A percentile compares a stretch with the other conserved stretches of the same genome.
Conservation (phyloP, 768 basidiomycete genomes). For the Leccinum rimulosum region DNA sequence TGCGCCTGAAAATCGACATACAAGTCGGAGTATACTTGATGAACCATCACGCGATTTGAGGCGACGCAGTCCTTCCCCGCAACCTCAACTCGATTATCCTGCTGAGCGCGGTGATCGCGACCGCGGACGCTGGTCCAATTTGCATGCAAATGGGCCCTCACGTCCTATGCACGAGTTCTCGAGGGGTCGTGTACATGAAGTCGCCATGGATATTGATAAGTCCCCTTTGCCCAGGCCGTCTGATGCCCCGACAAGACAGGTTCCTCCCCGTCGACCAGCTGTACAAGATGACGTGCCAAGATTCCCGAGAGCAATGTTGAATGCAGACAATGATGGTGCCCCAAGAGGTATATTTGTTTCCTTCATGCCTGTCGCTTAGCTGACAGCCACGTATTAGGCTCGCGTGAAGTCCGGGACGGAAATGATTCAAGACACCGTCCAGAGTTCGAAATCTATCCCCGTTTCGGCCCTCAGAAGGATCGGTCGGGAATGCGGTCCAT, state of each 20-base stretch:
- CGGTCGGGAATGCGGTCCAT: constrained; percentile 2
- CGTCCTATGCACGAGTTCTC: constrained; percentile 18
- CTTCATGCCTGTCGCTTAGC: not conserved
- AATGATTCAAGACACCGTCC: constrained; percentile 20
- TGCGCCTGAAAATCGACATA: constrained; percentile 8
- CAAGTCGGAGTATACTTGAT: constrained; percentile 1
- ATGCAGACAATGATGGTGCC: constrained; percentile 19
- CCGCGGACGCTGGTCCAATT: constrained; percentile 16
- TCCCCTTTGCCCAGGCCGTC: constrained; percentile 18
- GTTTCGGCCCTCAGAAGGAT: constrained; percentile 18
- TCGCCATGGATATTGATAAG: constrained; percentile 29
- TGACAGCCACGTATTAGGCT: constrained; percentile 6
- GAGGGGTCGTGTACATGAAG: constrained; percentile 22
- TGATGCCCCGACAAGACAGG: constrained; percentile 17
- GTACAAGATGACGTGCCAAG: constrained; percentile 29
- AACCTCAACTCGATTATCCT: constrained; percentile 1
- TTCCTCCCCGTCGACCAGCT: constrained; percentile 15
- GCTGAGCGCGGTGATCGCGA: constrained; percentile 18
- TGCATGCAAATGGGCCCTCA: constrained; percentile 9
- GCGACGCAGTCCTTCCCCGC: constrained; percentile 16
- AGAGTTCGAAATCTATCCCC: constrained; percentile 12
- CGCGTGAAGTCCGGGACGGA: constrained; percentile 21
- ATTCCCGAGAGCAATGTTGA: constrained; percentile 39
- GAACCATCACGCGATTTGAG: constrained; percentile 7
- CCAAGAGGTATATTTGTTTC: constrained; percentile 12